Percentiles rank a stretch among this genome's conserved stretches.
Conservation (phyloP, 2,329 filamentous ascomycete species). For the Exophiala mesophila region DNA sequence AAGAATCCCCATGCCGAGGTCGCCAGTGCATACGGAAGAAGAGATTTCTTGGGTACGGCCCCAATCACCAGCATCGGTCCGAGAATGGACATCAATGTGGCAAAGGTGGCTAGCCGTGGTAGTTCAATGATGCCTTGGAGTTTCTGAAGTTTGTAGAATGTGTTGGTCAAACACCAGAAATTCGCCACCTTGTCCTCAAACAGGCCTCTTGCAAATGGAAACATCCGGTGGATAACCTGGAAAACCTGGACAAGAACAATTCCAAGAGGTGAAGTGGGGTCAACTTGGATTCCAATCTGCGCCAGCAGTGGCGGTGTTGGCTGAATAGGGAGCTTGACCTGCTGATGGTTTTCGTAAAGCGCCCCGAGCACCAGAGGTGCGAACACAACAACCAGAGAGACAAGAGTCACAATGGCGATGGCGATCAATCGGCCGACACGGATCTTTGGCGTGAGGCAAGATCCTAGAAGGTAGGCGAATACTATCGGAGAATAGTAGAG, state of each 20-base stretch:
- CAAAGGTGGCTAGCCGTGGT: conserved; percentile 67
- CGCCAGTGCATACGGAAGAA: conserved; percentile 75
- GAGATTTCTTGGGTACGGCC: conserved; percentile 67
- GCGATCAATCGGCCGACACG: conserved; percentile 64
- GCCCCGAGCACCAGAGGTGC: conserved; percentile 70
- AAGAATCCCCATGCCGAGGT: conserved; percentile 95
- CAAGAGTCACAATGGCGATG: conserved; percentile 68
- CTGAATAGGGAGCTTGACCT: conserved; percentile 56
- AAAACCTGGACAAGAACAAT: conserved; percentile 70
- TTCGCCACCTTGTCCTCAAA: conserved; percentile 99
- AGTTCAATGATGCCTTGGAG: conserved; percentile 64
- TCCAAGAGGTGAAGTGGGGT: conserved; percentile 65
- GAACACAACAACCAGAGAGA: conserved; percentile 69
- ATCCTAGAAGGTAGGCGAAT: conserved; percentile 84
- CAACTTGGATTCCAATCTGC: conserved; percentile 54
- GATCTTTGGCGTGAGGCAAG: conserved; percentile 71
- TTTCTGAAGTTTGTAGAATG: conserved; percentile 73
- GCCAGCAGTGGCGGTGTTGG: conserved; percentile 58
- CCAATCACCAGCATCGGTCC: conserved; percentile 77
- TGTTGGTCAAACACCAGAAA: conserved; percentile 80
- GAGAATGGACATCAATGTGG: conserved; percentile 71
- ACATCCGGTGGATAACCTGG: conserved; percentile 86
- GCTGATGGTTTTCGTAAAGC: conserved; percentile 61
- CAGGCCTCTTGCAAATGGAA: conserved; percentile 89
- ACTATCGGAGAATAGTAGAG: conserved; percentile 92